Evolutionary conservation across 805 yeast species (phyloP).

Genomic region (Wickerhamomyces ciferrii): DNA sequence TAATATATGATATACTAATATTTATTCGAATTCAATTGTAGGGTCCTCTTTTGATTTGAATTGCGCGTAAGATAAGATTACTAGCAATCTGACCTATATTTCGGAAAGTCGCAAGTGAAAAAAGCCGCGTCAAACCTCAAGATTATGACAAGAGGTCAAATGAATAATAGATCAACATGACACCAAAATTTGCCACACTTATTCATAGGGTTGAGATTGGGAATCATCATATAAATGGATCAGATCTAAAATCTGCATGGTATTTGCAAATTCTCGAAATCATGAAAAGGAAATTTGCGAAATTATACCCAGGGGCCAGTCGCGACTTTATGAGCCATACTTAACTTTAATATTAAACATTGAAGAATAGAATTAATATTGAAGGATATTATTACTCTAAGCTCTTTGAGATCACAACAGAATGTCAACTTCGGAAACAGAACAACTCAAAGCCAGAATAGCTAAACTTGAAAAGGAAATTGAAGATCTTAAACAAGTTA

Average conservation of each 20-base stretch:
- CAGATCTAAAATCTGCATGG: neutral
- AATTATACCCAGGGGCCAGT: too few relatives aligned
- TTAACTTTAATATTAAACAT: too few relatives aligned
- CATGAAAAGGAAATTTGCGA: neutral
- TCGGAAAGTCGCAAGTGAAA: too few relatives aligned
- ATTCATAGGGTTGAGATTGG: neutral
- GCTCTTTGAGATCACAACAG: too few relatives aligned
- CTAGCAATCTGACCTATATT: too few relatives aligned
- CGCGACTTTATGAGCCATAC: neutral
- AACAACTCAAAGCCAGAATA: slow-evolving; percentile 9
- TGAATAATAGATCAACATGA: too few relatives aligned
- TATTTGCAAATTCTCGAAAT: neutral
- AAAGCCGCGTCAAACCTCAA: too few relatives aligned
- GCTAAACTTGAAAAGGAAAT: slow-evolving; percentile 16
- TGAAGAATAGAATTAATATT: too few relatives aligned
- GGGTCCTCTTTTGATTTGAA: neutral
- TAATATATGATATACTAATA: neutral
- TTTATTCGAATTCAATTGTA: neutral
- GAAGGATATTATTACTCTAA: too few relatives aligned
- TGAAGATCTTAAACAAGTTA: slow-evolving; percentile 14
- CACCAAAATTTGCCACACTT: neutral
- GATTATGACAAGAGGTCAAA: too few relatives aligned
- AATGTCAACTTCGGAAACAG: neutral
- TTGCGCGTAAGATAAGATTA: too few relatives aligned
- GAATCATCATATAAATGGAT: neutral